These are phyloP conservation scores for Aureobasidium namibiae DNA, from an alignment of 2,329 filamentous ascomycete species.

Conservation along the genomic window DNA sequence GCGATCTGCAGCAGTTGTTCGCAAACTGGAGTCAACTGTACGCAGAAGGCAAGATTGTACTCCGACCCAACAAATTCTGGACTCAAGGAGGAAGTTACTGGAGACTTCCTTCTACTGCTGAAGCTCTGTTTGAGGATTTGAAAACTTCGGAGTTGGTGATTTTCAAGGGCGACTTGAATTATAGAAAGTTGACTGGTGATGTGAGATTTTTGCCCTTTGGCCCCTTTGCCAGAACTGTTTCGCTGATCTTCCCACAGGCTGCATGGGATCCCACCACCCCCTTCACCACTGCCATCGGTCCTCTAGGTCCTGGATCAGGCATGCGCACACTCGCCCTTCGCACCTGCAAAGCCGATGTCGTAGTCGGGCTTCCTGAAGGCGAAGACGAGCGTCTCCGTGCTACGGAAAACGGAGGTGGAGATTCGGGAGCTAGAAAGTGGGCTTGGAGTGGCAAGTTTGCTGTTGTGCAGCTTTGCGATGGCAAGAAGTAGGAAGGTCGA, in stretches of 20 bases:
- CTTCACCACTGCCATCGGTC: conserved; percentile 76
- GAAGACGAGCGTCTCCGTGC: conserved; percentile 72
- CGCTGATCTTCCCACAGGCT: too few species aligned
- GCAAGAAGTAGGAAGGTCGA: conserved; percentile 50
- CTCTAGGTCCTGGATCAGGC: conserved; percentile 71
- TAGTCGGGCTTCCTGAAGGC: conserved; percentile 76
- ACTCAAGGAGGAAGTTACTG: conserved; percentile 82
- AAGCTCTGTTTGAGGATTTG: conserved; percentile 65
- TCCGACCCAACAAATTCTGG: conserved; percentile 88
- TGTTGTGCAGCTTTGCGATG: conserved; percentile 76
- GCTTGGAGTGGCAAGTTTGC: conserved; percentile 96
- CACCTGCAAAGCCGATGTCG: conserved; percentile 94
- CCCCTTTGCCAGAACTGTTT: neutral
- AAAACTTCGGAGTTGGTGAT: conserved; percentile 79
- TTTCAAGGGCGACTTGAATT: conserved; percentile 97
- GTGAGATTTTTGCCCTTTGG: conserved; percentile 41
- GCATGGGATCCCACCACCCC: conserved; percentile 82
- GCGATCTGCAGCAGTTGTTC: conserved; percentile 69
- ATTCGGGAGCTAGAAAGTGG: conserved; percentile 69
- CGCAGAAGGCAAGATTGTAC: conserved; percentile 70
- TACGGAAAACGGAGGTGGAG: conserved; percentile 61
- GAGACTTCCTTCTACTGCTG: conserved; percentile 64
- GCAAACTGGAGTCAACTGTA: conserved; percentile 72
- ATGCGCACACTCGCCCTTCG: conserved; percentile 78
- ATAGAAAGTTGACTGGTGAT: conserved; percentile 84